Base-by-base conservation (phyloP, 805 yeast species). In the Candida awuae region DNA sequence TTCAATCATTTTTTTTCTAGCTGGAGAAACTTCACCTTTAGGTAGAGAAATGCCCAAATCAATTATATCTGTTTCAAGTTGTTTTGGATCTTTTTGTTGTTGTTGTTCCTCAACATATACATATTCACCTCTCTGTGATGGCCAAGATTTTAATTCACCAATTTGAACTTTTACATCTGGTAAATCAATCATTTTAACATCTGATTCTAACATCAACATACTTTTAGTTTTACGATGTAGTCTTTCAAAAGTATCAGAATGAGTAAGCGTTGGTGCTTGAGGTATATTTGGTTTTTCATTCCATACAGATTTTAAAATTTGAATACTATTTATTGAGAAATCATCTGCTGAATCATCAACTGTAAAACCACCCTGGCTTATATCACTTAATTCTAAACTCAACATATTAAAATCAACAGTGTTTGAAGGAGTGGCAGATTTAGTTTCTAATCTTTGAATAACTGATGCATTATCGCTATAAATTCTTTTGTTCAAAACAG, bases 251-350 rank as follows among this genome's bases (percentile, higher is more conserved):
- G 43, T 41, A 25, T 41, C 39, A 1, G 43, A 41, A 27, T 35
- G 39, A 6, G 37, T 41, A 3, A 36, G 13, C 15, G 17, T 22
- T 8, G n/a, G n/a, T 3, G 26, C 13, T 15, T 14, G 27, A 9
- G 16, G 15, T 4, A 5, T 25, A 6, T 25, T 25, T 9, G 8
- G 10, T 22, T 25, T n/a, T 14, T 35, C 26, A 27, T 45, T 44
- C 62, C 62, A 58, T 14, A 59, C 48, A 31, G 51, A 45, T 14
- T 51, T 35, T 15, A 58, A 34, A 19, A 51, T 41, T 8, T 49
- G 47, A 12, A 42, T 46, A 31, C 52, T 49, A 28, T 42, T 15
- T 16, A 42, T 42, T 6, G 28, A 12, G 28, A 25, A 9, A 25
- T 6, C 28, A 9, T 42, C 16, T 15, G 21, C 18, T 1, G n/a